Conservation (phyloP, 2,329 filamentous ascomycete genomes). For the Pestalotiopsis sp. region DNA sequence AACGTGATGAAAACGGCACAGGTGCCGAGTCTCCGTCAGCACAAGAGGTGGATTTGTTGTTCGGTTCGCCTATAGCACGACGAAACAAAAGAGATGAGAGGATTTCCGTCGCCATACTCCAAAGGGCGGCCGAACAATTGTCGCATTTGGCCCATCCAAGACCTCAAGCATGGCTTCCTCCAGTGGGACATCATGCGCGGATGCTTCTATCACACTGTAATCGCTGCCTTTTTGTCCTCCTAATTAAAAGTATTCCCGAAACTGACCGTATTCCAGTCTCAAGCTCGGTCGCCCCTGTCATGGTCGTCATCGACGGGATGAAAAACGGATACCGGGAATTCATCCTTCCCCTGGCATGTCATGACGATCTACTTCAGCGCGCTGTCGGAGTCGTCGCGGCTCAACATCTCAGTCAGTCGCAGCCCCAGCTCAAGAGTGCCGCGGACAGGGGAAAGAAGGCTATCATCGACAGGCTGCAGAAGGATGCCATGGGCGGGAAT, state of each 20-base stretch:
- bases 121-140: slow-evolving; percentile 12
- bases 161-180: slow-evolving; percentile 27
- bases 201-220: slow-evolving; percentile 39
- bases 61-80: not conserved
- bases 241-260: not conserved
- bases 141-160: not conserved
- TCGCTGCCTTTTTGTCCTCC: not conserved
- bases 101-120: not conserved
- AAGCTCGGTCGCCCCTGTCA: slow-evolving; percentile 37
- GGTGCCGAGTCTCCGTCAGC: not conserved
- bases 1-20: not conserved
- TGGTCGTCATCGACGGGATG: slow-evolving; percentile 39
- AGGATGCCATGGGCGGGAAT: slow-evolving; percentile 29
- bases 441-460: slow-evolving; percentile 38
- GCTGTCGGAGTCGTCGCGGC: slow-evolving; percentile 41
- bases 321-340: slow-evolving; percentile 41
- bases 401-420: slow-evolving; percentile 37
- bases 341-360: slow-evolving; percentile 40
- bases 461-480: slow-evolving; percentile 37
- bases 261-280: slow-evolving; percentile 28
- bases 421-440: slow-evolving; percentile 29
- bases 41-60: not conserved
- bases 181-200: slow-evolving; percentile 30
- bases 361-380: slow-evolving; percentile 35
- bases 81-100: slow-evolving; percentile 1